These are phyloP conservation scores for Picea glauca DNA, from an alignment of 75 land plant species.

Conservation along the genomic window DNA sequence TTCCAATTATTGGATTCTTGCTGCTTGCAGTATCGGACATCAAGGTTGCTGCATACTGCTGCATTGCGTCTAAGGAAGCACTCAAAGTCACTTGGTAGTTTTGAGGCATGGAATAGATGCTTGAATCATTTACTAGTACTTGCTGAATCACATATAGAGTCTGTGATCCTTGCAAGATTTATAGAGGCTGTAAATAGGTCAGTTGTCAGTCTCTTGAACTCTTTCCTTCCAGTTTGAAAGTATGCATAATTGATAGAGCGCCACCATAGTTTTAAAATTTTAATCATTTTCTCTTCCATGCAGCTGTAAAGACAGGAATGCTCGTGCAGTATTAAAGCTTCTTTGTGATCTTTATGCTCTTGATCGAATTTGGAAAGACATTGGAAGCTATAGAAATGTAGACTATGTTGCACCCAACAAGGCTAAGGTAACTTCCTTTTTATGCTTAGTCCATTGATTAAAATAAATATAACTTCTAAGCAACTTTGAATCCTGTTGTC, in stretches of 20 bases:
- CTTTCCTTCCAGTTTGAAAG: neutral
- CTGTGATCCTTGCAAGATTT: constrained; percentile 88
- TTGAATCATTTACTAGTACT: constrained; percentile 89
- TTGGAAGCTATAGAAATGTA: constrained; percentile 92
- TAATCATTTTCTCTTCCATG: neutral
- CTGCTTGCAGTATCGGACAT: constrained; percentile 85
- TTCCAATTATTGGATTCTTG: neutral
- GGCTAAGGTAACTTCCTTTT: constrained; percentile 71
- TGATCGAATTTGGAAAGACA: constrained; percentile 97
- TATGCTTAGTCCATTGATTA: neutral
- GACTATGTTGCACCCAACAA: constrained; percentile 98
- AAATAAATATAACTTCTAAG: neutral
- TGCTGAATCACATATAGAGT: constrained; percentile 97
- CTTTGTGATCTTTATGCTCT: constrained; percentile 95
- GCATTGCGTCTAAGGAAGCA: constrained; percentile 83
- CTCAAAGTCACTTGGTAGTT: constrained; percentile 81
- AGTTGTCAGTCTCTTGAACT: constrained; percentile 2
- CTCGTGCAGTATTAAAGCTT: constrained; percentile 67
- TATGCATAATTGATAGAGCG: neutral
- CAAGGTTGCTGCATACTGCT: constrained; percentile 85
- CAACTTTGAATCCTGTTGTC: neutral
- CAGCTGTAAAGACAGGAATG: constrained; percentile 75
- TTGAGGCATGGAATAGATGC: constrained; percentile 98
- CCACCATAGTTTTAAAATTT: constrained; percentile 3
- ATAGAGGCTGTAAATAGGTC: constrained; percentile 80